These are phyloP conservation scores for Aegle marmelos DNA, from an alignment of 345 rosid species.

Conservation along the genomic window DNA sequence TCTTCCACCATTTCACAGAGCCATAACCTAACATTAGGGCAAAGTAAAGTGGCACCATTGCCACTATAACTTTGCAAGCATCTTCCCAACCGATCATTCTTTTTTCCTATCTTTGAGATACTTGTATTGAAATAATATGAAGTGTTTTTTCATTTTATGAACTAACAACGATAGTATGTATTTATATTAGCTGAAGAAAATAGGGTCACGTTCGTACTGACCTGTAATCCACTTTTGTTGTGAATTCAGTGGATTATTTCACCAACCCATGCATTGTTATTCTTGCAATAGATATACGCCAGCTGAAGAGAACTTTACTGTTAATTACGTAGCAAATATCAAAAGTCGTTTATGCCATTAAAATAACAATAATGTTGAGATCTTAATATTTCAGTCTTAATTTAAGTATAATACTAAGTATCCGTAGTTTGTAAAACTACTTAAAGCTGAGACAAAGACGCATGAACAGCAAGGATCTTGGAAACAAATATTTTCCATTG, in stretches of 20 bases:
- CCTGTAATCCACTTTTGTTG: not conserved
- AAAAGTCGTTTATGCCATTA: too few species aligned
- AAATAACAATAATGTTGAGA: too few species aligned
- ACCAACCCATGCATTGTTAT: not conserved
- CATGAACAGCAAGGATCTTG: too few species aligned
- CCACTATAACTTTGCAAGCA: slow-evolving; percentile 70
- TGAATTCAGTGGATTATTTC: not conserved
- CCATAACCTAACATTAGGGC: slow-evolving; percentile 80
- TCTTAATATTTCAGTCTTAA: too few species aligned
- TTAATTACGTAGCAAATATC: too few species aligned
- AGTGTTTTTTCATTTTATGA: not conserved
- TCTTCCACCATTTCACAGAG: slow-evolving; percentile 85
- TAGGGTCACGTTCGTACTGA: not conserved
- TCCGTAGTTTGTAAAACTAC: too few species aligned
- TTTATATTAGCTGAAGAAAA: too few species aligned
- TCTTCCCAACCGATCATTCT: slow-evolving; percentile 77
- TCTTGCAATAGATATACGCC: not conserved
- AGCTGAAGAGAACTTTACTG: not conserved
- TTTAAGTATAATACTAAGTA: too few species aligned
- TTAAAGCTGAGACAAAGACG: too few species aligned
- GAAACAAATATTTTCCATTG: too few species aligned
- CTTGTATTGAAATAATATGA: not conserved
- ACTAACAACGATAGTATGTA: not conserved
- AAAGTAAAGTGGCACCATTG: slow-evolving; percentile 78
- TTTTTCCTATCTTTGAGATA: not conserved